phyloP scores from a whole-genome alignment of 331 rosid species.

The Stylosanthes scabra region DNA sequence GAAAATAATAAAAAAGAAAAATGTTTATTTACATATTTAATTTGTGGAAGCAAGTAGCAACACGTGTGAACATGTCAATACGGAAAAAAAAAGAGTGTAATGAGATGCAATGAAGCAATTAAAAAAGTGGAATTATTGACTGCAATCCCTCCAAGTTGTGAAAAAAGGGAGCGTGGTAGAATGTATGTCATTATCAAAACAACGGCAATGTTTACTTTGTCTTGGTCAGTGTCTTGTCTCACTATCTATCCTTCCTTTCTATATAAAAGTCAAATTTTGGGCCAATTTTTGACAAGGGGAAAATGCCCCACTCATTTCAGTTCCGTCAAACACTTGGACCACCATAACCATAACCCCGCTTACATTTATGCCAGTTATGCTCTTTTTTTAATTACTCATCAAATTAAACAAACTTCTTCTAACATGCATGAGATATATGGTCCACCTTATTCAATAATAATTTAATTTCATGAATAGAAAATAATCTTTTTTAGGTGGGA shows the following conservation, averaged over 20 bases:
- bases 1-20: too few species aligned
- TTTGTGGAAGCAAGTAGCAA: too few species aligned
- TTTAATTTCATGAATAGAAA: too few species aligned
- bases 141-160: not conserved
- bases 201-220: not conserved
- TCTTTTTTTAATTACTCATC: not conserved
- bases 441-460: not conserved
- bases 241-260: not conserved
- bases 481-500: too few species aligned
- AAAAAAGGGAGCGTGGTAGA: not conserved
- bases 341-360: not conserved
- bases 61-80: too few species aligned
- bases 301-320: constrained; percentile 10
- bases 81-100: too few species aligned
- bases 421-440: not conserved
- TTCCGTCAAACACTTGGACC: not conserved
- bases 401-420: not conserved
- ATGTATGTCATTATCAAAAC: not conserved
- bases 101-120: not conserved
- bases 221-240: not conserved
- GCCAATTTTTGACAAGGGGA: constrained; percentile 8
- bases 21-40: too few species aligned
- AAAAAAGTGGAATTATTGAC: too few species aligned
- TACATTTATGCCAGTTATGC: not conserved
- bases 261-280: constrained; percentile 8